Conservation (phyloP, 495 filamentous ascomycete species). For the Aspergillus sparsus region DNA sequence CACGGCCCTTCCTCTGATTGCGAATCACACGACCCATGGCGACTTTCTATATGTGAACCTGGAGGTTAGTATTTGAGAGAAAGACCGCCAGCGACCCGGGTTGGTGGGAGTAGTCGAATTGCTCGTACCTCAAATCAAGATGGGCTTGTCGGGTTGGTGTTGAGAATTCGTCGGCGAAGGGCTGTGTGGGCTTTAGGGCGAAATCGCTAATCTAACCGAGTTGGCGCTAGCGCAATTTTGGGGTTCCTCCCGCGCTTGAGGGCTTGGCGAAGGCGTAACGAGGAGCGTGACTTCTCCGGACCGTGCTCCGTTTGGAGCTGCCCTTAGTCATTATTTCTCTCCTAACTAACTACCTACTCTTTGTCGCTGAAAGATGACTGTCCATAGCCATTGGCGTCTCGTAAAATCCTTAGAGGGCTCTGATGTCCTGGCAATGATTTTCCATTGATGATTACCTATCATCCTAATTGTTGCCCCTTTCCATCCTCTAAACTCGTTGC, state of each 20-base stretch:
- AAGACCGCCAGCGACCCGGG: slow-evolving; percentile 34
- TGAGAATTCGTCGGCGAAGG: slow-evolving; percentile 48
- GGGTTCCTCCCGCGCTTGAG: slow-evolving; percentile 18
- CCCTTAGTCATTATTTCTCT: too few relatives aligned
- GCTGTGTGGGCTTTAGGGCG: slow-evolving; percentile 55
- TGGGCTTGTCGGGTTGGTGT: slow-evolving; percentile 52
- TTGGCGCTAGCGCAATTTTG: slow-evolving; percentile 35
- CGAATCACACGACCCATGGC: slow-evolving; percentile 84
- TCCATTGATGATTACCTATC: too few relatives aligned
- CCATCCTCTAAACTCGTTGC: not conserved
- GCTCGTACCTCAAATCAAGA: slow-evolving; percentile 51
- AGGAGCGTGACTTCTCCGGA: too few relatives aligned
- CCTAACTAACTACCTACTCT: too few relatives aligned
- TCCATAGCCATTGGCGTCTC: too few relatives aligned
- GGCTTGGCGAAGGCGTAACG: slow-evolving; percentile 11
- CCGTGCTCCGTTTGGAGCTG: too few relatives aligned
- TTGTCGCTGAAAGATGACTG: too few relatives aligned
- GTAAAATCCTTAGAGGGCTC: too few relatives aligned
- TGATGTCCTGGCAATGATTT: not conserved
- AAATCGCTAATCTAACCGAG: slow-evolving; percentile 51
- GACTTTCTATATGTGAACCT: slow-evolving; percentile 47
- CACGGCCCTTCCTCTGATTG: slow-evolving; percentile 97
- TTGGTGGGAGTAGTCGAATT: slow-evolving; percentile 34
- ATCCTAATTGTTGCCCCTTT: too few relatives aligned
- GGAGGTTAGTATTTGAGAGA: slow-evolving; percentile 43